Evolutionary conservation across 2,329 filamentous ascomycete genomes (phyloP).

Genomic region (Penicillium palitans): DNA sequence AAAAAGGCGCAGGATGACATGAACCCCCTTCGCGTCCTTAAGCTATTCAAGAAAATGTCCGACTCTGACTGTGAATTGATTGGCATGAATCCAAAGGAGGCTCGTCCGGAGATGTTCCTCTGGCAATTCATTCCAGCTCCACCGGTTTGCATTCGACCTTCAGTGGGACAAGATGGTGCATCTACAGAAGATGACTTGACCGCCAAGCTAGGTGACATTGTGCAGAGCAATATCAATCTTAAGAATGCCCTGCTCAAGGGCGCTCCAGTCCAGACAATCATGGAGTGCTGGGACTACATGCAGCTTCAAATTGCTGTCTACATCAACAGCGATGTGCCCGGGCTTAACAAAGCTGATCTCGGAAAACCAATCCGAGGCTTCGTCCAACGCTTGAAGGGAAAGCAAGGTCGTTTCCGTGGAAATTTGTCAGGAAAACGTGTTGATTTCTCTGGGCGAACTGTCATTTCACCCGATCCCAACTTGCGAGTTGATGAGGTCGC

Average conservation of each 20-base stretch:
- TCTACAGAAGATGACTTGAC: constrained; percentile 97
- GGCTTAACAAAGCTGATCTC: constrained; percentile 82
- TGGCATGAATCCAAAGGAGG: constrained; percentile 81
- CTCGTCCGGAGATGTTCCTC: constrained; percentile 92
- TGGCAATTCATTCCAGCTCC: constrained; percentile 96
- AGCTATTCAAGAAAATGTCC: constrained; percentile 85
- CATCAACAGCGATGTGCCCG: constrained; percentile 94
- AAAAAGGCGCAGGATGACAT: constrained; percentile 93
- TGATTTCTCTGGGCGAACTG: constrained; percentile 94
- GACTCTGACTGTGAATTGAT: constrained; percentile 86
- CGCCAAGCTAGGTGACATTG: constrained; percentile 93
- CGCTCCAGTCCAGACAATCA: constrained; percentile 80
- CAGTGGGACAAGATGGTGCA: constrained; percentile 86
- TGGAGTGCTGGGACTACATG: constrained; percentile 98
- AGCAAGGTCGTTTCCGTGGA: constrained; percentile 94
- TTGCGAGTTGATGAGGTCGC: constrained; percentile 91
- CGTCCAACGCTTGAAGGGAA: constrained; percentile 92
- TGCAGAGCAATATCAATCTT: constrained; percentile 86
- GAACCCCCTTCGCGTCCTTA: constrained; percentile 83
- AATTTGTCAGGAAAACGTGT: constrained; percentile 98
- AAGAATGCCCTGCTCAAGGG: constrained; percentile 79
- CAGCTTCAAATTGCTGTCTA: constrained; percentile 96
- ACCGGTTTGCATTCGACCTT: constrained; percentile 90
- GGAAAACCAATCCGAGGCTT: constrained; percentile 90
- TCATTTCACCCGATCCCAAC: constrained; percentile 97